These are phyloP conservation scores for Stephania yunnanensis DNA, from an alignment of 164 flowering plant genomes.

Conservation along the genomic window DNA sequence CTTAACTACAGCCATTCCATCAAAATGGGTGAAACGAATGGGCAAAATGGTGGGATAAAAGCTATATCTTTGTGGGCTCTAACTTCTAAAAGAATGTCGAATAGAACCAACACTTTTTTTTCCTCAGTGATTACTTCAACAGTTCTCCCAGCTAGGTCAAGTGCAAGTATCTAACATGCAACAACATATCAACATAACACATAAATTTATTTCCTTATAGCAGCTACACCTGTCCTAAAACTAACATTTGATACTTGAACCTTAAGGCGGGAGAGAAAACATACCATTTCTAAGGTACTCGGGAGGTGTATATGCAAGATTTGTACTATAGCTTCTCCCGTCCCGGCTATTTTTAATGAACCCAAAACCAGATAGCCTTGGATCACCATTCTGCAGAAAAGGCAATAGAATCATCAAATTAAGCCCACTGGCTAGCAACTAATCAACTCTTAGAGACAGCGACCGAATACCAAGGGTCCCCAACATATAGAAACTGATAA, in stretches of 20 bases:
- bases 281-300: constrained; percentile 90
- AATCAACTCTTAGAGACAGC: neutral
- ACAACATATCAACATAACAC: neutral
- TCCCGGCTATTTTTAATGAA: constrained; percentile 96
- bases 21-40: too few species aligned
- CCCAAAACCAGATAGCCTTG: constrained; percentile 96
- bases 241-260: neutral
- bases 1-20: too few species aligned
- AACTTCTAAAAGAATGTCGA: too few species aligned
- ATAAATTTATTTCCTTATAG: neutral
- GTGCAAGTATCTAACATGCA: neutral
- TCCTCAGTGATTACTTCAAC: neutral
- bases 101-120: too few species aligned
- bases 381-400: constrained; percentile 77
- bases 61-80: too few species aligned
- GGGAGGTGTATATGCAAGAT: constrained; percentile 97
- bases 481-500: neutral
- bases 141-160: neutral
- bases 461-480: neutral
- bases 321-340: constrained; percentile 95
- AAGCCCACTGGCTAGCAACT: neutral
- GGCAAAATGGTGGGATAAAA: too few species aligned
- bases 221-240: neutral
- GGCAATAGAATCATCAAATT: neutral
- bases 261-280: neutral